Percentiles rank a stretch among this genome's conserved stretches.
Conservation (phyloP, 352 stramenopile genomes). For the Saprolegnia parasitica region DNA sequence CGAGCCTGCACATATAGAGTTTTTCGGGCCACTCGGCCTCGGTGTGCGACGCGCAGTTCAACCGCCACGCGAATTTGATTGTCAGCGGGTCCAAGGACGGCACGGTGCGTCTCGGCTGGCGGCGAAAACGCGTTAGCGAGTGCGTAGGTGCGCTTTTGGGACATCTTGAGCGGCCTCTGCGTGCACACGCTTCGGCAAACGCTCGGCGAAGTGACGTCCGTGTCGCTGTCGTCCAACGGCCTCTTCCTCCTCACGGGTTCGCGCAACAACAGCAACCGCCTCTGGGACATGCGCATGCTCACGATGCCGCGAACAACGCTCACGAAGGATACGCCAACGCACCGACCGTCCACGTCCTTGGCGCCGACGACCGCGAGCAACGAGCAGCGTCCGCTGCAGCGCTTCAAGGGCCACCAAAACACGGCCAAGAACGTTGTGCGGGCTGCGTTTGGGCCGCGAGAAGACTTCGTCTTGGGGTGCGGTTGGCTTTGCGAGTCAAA, state of each 20-base stretch:
- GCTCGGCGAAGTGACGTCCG: constrained; percentile 79
- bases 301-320: constrained; percentile 45
- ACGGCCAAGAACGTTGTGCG: constrained; percentile 86
- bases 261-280: constrained; percentile 83
- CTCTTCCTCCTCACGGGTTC: constrained; percentile 77
- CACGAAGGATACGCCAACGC: constrained; percentile 34
- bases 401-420: constrained; percentile 87
- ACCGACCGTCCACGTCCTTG: constrained; percentile 31
- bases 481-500: neutral
- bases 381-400: constrained; percentile 70
- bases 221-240: constrained; percentile 77
- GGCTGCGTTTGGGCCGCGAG: constrained; percentile 73
- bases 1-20: constrained; percentile 35
- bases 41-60: constrained; percentile 85
- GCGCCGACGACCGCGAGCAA: constrained; percentile 17
- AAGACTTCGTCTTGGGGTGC: constrained; percentile 73
- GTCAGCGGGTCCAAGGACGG: constrained; percentile 83
- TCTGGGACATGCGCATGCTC: constrained; percentile 87
- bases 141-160: constrained; percentile 60
- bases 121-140: neutral
- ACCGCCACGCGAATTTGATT: constrained; percentile 81
- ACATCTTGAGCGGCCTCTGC: constrained; percentile 83
- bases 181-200: constrained; percentile 82
- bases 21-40: constrained; percentile 76
- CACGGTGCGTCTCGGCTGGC: constrained; percentile 35